Percentiles rank a stretch among this genome's conserved stretches.
Conservation (phyloP, 768 basidiomycete genomes). For the Hygrocybe coccinea region DNA sequence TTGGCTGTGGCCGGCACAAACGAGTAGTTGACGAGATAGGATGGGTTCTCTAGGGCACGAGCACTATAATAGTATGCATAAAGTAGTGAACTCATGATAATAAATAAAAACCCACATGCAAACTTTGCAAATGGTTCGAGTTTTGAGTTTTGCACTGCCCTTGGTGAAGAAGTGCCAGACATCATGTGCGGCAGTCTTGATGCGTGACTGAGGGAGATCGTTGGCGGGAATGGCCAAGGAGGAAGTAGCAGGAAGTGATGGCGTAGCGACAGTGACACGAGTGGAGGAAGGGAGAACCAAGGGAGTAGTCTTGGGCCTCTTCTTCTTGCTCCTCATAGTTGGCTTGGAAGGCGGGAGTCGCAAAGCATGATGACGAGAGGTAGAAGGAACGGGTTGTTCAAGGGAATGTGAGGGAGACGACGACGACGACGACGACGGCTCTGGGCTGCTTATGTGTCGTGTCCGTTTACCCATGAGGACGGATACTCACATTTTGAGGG, state of each 20-base stretch:
- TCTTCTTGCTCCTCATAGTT: too few relatives aligned
- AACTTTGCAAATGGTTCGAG: not conserved
- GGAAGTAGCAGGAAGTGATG: not conserved
- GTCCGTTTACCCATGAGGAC: not conserved
- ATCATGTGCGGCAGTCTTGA: not conserved
- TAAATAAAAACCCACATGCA: not conserved
- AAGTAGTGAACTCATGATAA: not conserved
- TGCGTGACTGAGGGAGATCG: not conserved
- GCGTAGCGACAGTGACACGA: not conserved
- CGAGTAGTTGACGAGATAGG: not conserved
- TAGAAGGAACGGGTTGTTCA: not conserved
- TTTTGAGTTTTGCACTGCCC: not conserved
- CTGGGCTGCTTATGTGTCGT: not conserved
- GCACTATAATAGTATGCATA: not conserved
- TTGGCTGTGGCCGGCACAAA: conserved; percentile 1
- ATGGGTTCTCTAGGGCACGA: not conserved
- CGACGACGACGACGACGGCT: not conserved
- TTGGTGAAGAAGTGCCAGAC: conserved; percentile 2
- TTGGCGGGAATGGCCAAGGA: not conserved
- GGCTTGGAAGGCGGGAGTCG: too few relatives aligned
- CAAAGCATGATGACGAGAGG: too few relatives aligned
- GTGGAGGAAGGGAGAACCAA: not conserved
- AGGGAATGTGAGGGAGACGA: not conserved
- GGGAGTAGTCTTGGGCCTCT: too few relatives aligned
- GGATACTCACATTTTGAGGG: not conserved